Evolutionary conservation across 345 rosid genomes (phyloP).

Genomic region (Salix koriyanagi): DNA sequence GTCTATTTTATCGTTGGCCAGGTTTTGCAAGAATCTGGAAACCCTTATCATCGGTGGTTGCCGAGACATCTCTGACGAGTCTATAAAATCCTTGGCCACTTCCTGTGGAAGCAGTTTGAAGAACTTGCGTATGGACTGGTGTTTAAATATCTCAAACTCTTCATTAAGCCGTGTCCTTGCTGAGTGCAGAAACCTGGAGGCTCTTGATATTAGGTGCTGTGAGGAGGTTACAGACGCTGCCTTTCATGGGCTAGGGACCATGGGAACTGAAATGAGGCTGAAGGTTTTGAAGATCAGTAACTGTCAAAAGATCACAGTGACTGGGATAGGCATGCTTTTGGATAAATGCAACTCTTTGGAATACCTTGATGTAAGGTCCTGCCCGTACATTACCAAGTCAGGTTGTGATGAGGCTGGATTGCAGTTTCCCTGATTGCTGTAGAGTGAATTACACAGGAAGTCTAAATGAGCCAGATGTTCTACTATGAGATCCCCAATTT

Average conservation of each 20-base stretch:
- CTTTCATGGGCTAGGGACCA: constrained; percentile 42
- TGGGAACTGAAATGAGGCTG: constrained; percentile 37
- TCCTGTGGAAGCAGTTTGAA: constrained; percentile 61
- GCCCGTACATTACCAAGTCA: constrained; percentile 64
- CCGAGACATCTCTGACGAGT: constrained; percentile 57
- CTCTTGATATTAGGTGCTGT: constrained; percentile 86
- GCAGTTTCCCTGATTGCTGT: constrained; percentile 64
- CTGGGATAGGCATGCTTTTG: constrained; percentile 64
- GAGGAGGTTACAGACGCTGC: constrained; percentile 73
- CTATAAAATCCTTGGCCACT: constrained; percentile 54
- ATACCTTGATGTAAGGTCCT: constrained; percentile 83
- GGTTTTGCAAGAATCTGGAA: constrained; percentile 62
- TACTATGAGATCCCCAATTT: constrained; percentile 27
- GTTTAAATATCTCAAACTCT: constrained; percentile 66
- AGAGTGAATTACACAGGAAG: constrained; percentile 74
- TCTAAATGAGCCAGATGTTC: constrained; percentile 59
- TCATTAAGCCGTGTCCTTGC: constrained; percentile 58
- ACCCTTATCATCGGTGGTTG: constrained; percentile 83
- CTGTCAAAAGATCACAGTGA: constrained; percentile 66
- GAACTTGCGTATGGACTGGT: constrained; percentile 93
- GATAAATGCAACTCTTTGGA: constrained; percentile 56
- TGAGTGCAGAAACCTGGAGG: constrained; percentile 73
- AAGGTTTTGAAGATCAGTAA: constrained; percentile 71
- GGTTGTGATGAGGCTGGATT: constrained; percentile 78
- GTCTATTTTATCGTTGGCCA: constrained; percentile 56